Percentiles rank a stretch among this genome's conserved stretches.
phyloP scores from a whole-genome alignment of 805 yeast genomes.

The Candida sonorensis region DNA sequence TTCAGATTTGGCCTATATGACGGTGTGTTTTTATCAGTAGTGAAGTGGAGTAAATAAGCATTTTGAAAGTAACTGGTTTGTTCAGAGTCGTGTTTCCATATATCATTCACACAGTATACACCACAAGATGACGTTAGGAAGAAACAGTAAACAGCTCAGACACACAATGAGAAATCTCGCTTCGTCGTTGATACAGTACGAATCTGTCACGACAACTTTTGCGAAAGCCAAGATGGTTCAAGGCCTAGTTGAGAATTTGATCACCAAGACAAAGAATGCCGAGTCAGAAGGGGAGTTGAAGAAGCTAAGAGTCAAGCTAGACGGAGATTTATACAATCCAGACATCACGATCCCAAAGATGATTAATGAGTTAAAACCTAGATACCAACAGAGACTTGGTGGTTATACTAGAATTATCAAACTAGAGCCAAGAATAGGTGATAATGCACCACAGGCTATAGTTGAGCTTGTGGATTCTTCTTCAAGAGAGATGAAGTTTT shows the following conservation, averaged over 20 bases:
- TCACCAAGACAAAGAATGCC: conserved; percentile 46
- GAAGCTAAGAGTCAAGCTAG: conserved; percentile 23
- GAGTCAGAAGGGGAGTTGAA: conserved; percentile 13
- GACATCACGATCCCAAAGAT: conserved; percentile 55
- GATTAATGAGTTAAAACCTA: conserved; percentile 52
- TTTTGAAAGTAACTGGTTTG: too few species aligned
- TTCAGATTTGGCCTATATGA: too few species aligned
- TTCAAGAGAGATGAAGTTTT: conserved; percentile 58
- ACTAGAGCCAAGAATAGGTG: conserved; percentile 82
- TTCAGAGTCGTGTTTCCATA: too few species aligned
- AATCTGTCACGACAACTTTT: conserved; percentile 63
- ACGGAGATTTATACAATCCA: conserved; percentile 40
- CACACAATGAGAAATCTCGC: conserved; percentile 60
- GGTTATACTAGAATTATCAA: conserved; percentile 84
- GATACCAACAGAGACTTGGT: conserved; percentile 58
- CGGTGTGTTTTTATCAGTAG: too few species aligned
- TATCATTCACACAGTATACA: neutral
- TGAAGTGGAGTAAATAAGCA: too few species aligned
- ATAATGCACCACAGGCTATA: conserved; percentile 84
- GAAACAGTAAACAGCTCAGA: conserved; percentile 45
- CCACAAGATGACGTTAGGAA: conserved; percentile 25
- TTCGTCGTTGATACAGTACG: conserved; percentile 62
- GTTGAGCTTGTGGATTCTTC: conserved; percentile 71
- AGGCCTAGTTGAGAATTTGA: conserved; percentile 53
- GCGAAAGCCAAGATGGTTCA: conserved; percentile 72